A percentile compares a stretch with the other conserved stretches of the same genome.
Evolutionary conservation across 306 rosid genomes (phyloP).

Genomic region (Malus sylvestris): DNA sequence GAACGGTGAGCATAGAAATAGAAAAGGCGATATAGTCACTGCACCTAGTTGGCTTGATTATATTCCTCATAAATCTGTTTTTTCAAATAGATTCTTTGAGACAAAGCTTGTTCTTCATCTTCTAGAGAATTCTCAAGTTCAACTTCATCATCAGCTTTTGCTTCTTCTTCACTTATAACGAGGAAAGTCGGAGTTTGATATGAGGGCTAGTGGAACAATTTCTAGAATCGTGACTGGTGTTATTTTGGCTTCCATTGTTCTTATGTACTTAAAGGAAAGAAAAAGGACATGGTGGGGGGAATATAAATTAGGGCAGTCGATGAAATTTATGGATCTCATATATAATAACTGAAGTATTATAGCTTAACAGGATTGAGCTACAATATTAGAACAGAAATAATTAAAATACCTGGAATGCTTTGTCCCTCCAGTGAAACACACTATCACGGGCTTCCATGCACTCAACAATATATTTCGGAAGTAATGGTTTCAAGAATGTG

Average conservation of each 20-base stretch:
- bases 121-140: not conserved
- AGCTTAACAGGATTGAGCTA: not conserved
- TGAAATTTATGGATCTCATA: no score
- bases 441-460: constrained; percentile 58
- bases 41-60: not conserved
- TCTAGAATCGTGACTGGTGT: not conserved
- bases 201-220: not conserved
- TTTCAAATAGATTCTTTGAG: not conserved
- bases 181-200: not conserved
- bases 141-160: not conserved
- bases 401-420: constrained; percentile 40
- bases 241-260: not conserved
- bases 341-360: not conserved
- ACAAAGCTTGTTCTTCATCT: not conserved
- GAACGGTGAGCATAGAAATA: not conserved
- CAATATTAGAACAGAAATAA: not conserved
- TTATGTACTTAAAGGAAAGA: not conserved
- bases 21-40: not conserved
- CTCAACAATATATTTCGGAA: constrained; percentile 37
- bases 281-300: not conserved
- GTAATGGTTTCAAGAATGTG: constrained; percentile 43
- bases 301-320: no score
- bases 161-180: not conserved
- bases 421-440: constrained; percentile 52
- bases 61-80: not conserved